Conservation (phyloP, 2,329 filamentous ascomycete genomes). For the Epicoccum sorghinum region DNA sequence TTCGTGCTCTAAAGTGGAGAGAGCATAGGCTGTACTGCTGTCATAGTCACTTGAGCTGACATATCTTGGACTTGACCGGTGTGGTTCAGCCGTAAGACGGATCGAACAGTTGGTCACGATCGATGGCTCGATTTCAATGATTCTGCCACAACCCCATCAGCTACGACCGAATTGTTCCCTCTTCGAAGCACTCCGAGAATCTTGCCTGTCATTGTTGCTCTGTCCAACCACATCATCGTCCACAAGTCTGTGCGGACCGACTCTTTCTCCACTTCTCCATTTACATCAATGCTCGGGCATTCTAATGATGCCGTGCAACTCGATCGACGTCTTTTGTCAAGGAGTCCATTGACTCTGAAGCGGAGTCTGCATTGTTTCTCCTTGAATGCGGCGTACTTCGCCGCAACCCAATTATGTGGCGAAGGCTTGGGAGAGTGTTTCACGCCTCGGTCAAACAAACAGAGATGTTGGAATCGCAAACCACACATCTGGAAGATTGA, state of each 20-base stretch:
- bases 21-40: conserved; percentile 1
- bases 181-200: background rate
- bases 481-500: background rate
- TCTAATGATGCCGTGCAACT: conserved; percentile 14
- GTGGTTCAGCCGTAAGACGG: background rate
- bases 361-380: background rate
- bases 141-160: background rate
- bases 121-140: background rate
- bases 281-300: conserved; percentile 9
- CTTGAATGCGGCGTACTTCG: background rate
- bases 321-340: background rate
- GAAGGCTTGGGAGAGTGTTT: conserved; percentile 4
- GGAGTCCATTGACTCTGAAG: background rate
- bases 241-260: conserved; percentile 4
- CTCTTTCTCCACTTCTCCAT: conserved; percentile 4
- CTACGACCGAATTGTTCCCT: background rate
- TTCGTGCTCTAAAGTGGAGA: background rate
- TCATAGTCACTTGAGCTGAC: background rate
- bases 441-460: background rate
- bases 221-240: background rate
- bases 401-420: background rate
- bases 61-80: background rate
- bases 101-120: background rate
- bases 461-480: background rate
- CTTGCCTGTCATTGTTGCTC: background rate